Base-by-base conservation (phyloP, 2,329 filamentous ascomycete genomes). In the Chaetomiaceae sp. region DNA sequence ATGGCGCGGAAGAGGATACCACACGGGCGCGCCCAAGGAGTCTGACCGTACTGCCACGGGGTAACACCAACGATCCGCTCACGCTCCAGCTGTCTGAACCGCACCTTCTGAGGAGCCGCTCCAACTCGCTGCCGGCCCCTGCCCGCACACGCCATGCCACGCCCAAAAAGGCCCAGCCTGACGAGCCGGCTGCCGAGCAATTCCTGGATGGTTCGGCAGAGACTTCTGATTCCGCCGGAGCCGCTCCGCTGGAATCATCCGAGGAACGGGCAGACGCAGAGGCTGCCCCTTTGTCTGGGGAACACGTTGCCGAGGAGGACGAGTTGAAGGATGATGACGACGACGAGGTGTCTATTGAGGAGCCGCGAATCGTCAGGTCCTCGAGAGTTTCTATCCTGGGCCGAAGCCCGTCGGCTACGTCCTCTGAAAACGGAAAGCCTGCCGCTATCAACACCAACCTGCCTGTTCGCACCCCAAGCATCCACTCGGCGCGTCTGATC, bases 401-500 rank as follows among this genome's bases (percentile, higher is more conserved):
- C 31, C 74, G 75, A 22, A 69, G 67, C 59, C 73, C 72, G 29
- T 80, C 78, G 0, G 76, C 77, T 2, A 69, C 76, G 3, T 66
- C 69, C 2, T 78, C 78, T 0, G 79, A 82, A 7, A 68, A 69
- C 37, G 71, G 71, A 25, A 75, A 60, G 57, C 72, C 62, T 50
- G 65, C 68, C 29, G 68, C 71, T 17, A 68, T 71, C 54, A 70
- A 54, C 57, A 71, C 63, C 58, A 71, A 60, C 58, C 65, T 69
- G 61, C 75, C 64, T 61, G 66, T 66, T n/a, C 67, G 74, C 40
- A 71, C 75, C 4, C 69, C 76, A 3, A 82, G 79, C 59, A 71
- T 81, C 17, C 75, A 76, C 56, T 83, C 80, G 3, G 76, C 78
- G 33, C 77, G 81, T n/a, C 70, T 84, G 33, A 78, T 83, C 23